Conservation (phyloP, 768 basidiomycete genomes). For the Lentinula detonsa region DNA sequence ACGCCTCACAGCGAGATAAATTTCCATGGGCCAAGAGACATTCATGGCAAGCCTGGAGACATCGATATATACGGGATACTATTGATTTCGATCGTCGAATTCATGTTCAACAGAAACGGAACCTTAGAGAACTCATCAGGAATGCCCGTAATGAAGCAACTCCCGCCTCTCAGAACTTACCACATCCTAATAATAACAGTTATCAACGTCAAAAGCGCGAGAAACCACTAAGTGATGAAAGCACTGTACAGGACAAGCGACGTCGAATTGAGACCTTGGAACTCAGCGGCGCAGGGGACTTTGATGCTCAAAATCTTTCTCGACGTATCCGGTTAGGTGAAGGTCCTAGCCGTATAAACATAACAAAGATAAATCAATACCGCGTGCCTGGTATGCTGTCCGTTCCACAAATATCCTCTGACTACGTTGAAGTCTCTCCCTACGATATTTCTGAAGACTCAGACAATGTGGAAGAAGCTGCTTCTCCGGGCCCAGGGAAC, state of each 20-base stretch:
- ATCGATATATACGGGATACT: not conserved
- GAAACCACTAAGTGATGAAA: not conserved
- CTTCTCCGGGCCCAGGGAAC: not conserved
- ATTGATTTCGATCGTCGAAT: not conserved
- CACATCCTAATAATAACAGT: not conserved
- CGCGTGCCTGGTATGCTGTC: not conserved
- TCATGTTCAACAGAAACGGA: not conserved
- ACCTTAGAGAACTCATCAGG: not conserved
- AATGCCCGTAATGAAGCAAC: not conserved
- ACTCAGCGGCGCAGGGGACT: not conserved
- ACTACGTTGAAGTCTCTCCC: not conserved
- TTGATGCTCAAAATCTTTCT: not conserved
- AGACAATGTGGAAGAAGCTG: not conserved
- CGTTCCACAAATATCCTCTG: not conserved
- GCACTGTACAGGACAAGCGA: not conserved
- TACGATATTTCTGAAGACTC: not conserved
- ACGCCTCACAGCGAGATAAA: not conserved
- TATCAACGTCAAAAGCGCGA: not conserved
- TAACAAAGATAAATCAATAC: not conserved
- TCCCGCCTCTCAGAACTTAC: not conserved
- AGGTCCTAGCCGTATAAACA: not conserved
- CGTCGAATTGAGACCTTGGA: not conserved
- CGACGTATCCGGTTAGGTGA: not conserved
- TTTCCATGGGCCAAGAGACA: not conserved
- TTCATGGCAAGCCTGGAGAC: constrained; percentile 1